Conservation (phyloP, 2,329 filamentous ascomycete species). For the Tetracladium maxilliforme region DNA sequence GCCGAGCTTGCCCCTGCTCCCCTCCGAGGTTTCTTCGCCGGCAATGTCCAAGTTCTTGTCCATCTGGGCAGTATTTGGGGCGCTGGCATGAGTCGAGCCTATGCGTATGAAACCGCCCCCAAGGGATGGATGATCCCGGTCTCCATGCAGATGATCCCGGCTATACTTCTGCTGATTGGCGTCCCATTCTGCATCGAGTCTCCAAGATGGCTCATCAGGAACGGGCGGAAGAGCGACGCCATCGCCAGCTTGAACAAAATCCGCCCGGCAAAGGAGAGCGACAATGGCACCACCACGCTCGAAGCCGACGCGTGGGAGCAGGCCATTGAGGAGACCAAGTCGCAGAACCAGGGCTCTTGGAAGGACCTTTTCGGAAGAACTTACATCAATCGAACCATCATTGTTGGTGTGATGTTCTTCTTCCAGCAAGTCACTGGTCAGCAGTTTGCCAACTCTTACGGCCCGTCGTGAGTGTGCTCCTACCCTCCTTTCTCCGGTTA, state of each 20-base stretch:
- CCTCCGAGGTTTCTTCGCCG: conserved; percentile 3
- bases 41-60: too few species aligned
- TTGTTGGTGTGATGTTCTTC: conserved; percentile 5
- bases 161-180: conserved; percentile 39
- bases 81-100: conserved; percentile 5
- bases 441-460: conserved; percentile 8
- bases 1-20: conserved; percentile 3
- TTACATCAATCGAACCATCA: neutral
- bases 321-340: neutral
- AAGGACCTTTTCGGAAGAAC: neutral
- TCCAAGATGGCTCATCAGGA: conserved; percentile 46
- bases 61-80: conserved; percentile 5
- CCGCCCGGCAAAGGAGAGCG: neutral
- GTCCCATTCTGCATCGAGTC: conserved; percentile 50
- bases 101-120: conserved; percentile 2
- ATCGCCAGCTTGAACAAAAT: neutral
- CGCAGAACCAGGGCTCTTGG: neutral
- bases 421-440: conserved; percentile 9
- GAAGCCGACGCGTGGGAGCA: neutral
- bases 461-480: conserved; percentile 2
- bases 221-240: neutral
- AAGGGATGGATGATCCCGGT: conserved; percentile 6
- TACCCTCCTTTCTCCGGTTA: neutral
- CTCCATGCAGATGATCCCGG: conserved; percentile 34
- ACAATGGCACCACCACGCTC: neutral